phyloP scores from a whole-genome alignment of 495 filamentous ascomycete species.

The Podospora bellae-mahoneyi region DNA sequence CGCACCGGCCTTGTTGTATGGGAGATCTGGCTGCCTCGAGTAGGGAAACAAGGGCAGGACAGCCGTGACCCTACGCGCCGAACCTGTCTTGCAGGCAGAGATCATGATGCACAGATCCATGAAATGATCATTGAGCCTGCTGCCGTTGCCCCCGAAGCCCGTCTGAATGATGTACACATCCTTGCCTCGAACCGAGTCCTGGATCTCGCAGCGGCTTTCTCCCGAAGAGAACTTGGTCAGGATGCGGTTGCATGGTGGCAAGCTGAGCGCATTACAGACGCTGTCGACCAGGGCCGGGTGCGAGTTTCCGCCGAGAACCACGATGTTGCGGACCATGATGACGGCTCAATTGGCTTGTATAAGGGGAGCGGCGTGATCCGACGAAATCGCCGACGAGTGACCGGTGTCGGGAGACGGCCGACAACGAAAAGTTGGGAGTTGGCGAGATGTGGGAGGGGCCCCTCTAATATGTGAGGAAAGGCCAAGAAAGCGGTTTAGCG shows the following conservation, averaged over 20 bases:
- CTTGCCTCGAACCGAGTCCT: constrained; percentile 93
- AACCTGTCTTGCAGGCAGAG: constrained; percentile 94
- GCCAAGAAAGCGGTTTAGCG: constrained; percentile 2
- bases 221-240: constrained; percentile 92
- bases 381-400: constrained; percentile 8
- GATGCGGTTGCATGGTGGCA: constrained; percentile 77
- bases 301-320: constrained; percentile 89
- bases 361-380: constrained; percentile 15
- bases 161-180: constrained; percentile 98
- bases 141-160: constrained; percentile 49
- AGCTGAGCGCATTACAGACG: constrained; percentile 83
- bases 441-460: constrained; percentile 14
- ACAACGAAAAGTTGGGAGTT: constrained; percentile 14
- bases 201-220: constrained; percentile 90
- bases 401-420: constrained; percentile 17
- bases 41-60: constrained; percentile 96
- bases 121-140: constrained; percentile 77
- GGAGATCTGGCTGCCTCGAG: constrained; percentile 88
- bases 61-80: constrained; percentile 84
- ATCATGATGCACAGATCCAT: constrained; percentile 97
- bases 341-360: constrained; percentile 33
- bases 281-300: constrained; percentile 83
- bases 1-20: constrained; percentile 92
- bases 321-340: constrained; percentile 93
- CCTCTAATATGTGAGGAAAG: neutral